A percentile compares a stretch with the other conserved stretches of the same genome.
These are phyloP conservation scores for Colletotrichum melonis DNA, from an alignment of 2,329 filamentous ascomycete species.

Conservation along the genomic window DNA sequence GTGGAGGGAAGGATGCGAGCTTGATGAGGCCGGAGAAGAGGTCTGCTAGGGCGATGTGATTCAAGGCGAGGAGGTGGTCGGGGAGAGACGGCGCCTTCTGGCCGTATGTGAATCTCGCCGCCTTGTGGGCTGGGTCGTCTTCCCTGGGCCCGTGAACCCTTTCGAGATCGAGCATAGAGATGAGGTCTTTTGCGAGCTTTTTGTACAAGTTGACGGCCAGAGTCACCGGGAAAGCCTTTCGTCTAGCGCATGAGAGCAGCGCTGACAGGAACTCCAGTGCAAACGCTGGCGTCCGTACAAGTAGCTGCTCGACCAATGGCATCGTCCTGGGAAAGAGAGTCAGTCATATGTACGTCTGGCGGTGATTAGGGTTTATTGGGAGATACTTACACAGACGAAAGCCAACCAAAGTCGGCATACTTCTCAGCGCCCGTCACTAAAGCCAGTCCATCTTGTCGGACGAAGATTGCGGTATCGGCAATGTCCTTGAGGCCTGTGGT, in stretches of 20 bases:
- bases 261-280: background rate
- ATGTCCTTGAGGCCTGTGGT: background rate
- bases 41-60: background rate
- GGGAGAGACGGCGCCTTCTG: background rate
- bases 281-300: background rate
- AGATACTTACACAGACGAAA: background rate
- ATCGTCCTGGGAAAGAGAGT: background rate
- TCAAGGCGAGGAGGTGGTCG: background rate
- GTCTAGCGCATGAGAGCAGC: background rate
- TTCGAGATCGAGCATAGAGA: conserved; percentile 1
- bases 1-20: conserved; percentile 27
- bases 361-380: too few species aligned
- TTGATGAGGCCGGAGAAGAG: conserved; percentile 13
- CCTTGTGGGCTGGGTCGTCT: background rate
- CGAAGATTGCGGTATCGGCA: background rate
- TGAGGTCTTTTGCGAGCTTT: background rate
- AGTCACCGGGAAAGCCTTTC: background rate
- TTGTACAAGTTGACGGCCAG: background rate
- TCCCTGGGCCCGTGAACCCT: background rate
- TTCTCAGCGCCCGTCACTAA: background rate
- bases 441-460: background rate
- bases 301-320: conserved; percentile 7
- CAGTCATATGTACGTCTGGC: background rate
- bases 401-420: conserved; percentile 15
- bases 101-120: background rate